phyloP scores from a whole-genome alignment of 805 yeast genomes.

The Saccharomycopsis fermentans region DNA sequence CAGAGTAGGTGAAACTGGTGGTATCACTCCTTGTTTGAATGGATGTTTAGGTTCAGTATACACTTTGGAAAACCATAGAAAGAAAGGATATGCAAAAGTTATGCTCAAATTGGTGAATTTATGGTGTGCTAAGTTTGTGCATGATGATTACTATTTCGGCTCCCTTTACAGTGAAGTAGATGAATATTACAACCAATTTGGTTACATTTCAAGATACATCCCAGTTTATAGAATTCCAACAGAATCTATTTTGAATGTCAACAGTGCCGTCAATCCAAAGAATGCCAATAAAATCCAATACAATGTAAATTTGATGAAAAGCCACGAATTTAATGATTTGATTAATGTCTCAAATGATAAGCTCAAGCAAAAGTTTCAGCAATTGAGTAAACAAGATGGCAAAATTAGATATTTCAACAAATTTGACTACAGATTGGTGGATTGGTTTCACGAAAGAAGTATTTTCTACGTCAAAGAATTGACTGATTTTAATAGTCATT shows the following conservation, averaged over 20 bases:
- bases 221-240: slow-evolving; percentile 27
- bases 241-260: not conserved
- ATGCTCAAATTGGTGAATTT: slow-evolving; percentile 29
- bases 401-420: slow-evolving; percentile 23
- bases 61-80: slow-evolving; percentile 38
- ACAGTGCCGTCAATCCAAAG: not conserved
- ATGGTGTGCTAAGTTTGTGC: slow-evolving; percentile 20
- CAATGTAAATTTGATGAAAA: slow-evolving; percentile 22
- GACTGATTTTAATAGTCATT: slow-evolving; percentile 1
- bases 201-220: slow-evolving; percentile 37
- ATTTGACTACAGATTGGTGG: slow-evolving; percentile 29
- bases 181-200: slow-evolving; percentile 52
- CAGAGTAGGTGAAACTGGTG: slow-evolving; percentile 19
- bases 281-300: not conserved
- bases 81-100: slow-evolving; percentile 43
- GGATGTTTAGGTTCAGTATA: slow-evolving; percentile 51
- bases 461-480: slow-evolving; percentile 18
- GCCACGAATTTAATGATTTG: slow-evolving; percentile 26
- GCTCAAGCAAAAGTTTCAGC: not conserved
- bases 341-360: slow-evolving; percentile 17
- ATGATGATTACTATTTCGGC: slow-evolving; percentile 22
- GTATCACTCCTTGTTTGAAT: slow-evolving; percentile 24
- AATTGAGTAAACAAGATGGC: slow-evolving; percentile 10
- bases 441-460: slow-evolving; percentile 23
- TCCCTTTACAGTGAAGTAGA: slow-evolving; percentile 68